These are phyloP conservation scores for Xylaria multiplex DNA, from an alignment of 2,329 filamentous ascomycete genomes.

Conservation along the genomic window DNA sequence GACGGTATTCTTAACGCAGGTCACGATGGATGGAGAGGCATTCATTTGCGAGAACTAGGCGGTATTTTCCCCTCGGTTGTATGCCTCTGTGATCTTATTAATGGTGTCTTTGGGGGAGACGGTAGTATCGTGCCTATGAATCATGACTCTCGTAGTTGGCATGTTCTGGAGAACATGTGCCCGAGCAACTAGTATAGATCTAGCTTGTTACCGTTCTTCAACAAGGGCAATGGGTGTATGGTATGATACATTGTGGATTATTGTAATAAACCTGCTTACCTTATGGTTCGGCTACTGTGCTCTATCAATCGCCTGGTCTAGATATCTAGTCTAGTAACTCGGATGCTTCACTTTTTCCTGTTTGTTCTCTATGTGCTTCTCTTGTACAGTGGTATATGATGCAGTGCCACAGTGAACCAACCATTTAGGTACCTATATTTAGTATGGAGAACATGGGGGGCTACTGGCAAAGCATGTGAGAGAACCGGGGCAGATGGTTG, in stretches of 20 bases:
- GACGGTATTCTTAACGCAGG: slow-evolving; percentile 32
- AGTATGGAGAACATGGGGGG: not conserved
- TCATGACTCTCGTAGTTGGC: not conserved
- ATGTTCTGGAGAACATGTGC: not conserved
- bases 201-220: not conserved
- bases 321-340: not conserved
- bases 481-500: not conserved
- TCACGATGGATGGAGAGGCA: slow-evolving; percentile 22
- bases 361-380: too few species aligned
- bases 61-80: not conserved
- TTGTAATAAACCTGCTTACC: not conserved
- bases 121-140: not conserved
- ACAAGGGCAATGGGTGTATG: not conserved
- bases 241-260: not conserved
- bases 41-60: slow-evolving; percentile 36
- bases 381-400: not conserved
- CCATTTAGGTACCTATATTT: too few species aligned
- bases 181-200: not conserved
- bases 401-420: not conserved
- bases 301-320: not conserved
- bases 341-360: not conserved
- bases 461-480: not conserved
- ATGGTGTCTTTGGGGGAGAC: not conserved
- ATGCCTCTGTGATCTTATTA: not conserved
- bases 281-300: not conserved